Evolutionary conservation across 805 yeast species (phyloP).

Genomic region (Cyberlindnera euphorbiiphila): DNA sequence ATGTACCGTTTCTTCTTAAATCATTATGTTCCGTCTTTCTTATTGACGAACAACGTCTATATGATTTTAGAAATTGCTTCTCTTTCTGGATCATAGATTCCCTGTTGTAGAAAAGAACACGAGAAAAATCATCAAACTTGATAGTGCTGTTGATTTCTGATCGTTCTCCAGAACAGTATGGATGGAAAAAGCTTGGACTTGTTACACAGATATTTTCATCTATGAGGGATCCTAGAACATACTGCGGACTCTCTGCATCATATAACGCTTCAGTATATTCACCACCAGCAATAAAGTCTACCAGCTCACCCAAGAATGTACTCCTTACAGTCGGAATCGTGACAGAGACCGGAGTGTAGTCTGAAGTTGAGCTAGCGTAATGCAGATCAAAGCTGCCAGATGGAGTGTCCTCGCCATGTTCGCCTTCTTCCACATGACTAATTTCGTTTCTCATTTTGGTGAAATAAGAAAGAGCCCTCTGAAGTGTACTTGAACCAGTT

Average conservation of each 20-base stretch:
- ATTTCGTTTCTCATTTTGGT: too few relatives aligned
- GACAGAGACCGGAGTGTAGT: conserved; percentile 12
- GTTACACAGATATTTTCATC: conserved; percentile 7
- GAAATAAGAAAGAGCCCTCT: neutral
- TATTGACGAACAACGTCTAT: neutral
- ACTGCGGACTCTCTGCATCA: conserved; percentile 1
- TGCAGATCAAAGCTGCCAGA: neutral
- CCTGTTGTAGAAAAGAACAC: conserved; percentile 16
- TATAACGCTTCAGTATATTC: conserved; percentile 8
- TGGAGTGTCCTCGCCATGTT: neutral
- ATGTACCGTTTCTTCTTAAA: too few relatives aligned
- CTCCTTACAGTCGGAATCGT: conserved; percentile 13
- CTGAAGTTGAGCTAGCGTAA: conserved; percentile 6
- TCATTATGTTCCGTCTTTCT: neutral
- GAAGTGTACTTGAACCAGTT: neutral
- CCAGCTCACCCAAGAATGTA: conserved; percentile 7
- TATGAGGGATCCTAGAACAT: neutral
- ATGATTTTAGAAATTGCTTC: too few relatives aligned
- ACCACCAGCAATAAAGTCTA: conserved; percentile 7
- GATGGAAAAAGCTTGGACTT: conserved; percentile 9
- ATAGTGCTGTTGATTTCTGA: neutral
- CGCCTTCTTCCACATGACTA: too few relatives aligned
- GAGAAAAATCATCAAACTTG: conserved; percentile 11
- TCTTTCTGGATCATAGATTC: conserved; percentile 2
- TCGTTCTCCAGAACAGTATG: neutral